phyloP scores from a whole-genome alignment of 23 red algal genomes.

The Gracilaria vermiculophylla region DNA sequence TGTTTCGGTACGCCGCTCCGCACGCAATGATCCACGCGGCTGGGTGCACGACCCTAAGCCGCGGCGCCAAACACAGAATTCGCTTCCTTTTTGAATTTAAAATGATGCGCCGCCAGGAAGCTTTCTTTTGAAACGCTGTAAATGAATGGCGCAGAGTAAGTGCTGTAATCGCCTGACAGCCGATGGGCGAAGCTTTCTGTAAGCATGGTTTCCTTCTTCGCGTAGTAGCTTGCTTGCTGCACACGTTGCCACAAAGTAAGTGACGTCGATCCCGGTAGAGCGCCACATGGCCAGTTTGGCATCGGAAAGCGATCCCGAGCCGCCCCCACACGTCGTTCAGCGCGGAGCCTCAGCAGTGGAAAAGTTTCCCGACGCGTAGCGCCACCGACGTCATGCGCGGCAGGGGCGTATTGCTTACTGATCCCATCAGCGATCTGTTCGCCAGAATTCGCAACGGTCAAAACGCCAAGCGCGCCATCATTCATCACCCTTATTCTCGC shows the following conservation, averaged over 20 bases:
- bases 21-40: not conserved
- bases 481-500: slow-evolving; percentile 44
- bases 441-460: slow-evolving; percentile 65
- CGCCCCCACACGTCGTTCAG: no score
- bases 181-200: no score
- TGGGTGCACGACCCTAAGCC: not conserved
- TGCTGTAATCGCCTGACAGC: no score
- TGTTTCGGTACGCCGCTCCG: not conserved
- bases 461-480: slow-evolving; percentile 42
- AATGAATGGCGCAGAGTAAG: not conserved
- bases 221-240: not conserved
- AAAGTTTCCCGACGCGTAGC: no score
- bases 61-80: no score
- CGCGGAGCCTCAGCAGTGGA: no score
- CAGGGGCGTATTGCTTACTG: slow-evolving; percentile 48
- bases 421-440: slow-evolving; percentile 64
- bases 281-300: no score
- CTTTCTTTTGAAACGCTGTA: not conserved
- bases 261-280: no score
- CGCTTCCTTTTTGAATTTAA: not conserved
- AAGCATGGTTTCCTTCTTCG: no score
- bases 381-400: not conserved
- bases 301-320: no score
- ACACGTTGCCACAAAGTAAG: no score
- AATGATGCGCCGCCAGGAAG: not conserved